phyloP scores from a whole-genome alignment of 2,329 filamentous ascomycete species.

The Talaromyces piceae region DNA sequence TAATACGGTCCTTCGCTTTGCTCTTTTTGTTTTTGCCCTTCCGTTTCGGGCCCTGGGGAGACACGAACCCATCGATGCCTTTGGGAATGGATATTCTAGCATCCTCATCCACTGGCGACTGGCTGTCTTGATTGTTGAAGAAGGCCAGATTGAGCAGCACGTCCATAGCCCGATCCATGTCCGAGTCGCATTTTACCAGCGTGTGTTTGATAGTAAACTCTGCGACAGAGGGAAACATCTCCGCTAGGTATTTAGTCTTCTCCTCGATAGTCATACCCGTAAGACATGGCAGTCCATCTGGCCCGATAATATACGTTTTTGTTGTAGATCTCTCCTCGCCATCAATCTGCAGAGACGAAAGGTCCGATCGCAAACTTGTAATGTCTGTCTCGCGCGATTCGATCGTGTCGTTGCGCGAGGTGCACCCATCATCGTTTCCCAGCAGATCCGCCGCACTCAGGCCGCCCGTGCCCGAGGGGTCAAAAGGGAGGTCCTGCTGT shows the following conservation, averaged over 20 bases:
- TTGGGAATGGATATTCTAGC: conserved; percentile 46
- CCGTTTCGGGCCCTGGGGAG: conserved; percentile 35
- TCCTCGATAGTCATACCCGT: conserved; percentile 40
- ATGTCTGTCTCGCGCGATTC: conserved; percentile 43
- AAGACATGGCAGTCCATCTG: conserved; percentile 22
- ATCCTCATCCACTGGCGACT: conserved; percentile 45
- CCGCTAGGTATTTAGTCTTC: conserved; percentile 56
- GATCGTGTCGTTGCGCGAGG: conserved; percentile 25
- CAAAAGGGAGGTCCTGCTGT: conserved; percentile 58
- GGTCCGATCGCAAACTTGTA: conserved; percentile 42
- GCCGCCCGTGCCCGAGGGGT: conserved; percentile 63
- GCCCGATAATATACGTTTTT: conserved; percentile 19
- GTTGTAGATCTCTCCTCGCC: conserved; percentile 14
- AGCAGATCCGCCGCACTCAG: conserved; percentile 19
- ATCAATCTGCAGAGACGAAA: conserved; percentile 30
- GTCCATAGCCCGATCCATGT: conserved; percentile 66
- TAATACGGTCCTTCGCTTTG: conserved; percentile 6
- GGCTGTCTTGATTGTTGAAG: conserved; percentile 64
- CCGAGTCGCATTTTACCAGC: conserved; percentile 59
- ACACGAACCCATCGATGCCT: conserved; percentile 75
- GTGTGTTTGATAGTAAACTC: conserved; percentile 58
- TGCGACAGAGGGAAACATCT: conserved; percentile 66
- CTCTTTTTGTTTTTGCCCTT: conserved; percentile 12
- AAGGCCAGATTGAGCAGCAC: conserved; percentile 72
- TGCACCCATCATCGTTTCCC: conserved; percentile 19